Conservation (phyloP, 108 stramenopile species). For the Conticribra weissflogii region DNA sequence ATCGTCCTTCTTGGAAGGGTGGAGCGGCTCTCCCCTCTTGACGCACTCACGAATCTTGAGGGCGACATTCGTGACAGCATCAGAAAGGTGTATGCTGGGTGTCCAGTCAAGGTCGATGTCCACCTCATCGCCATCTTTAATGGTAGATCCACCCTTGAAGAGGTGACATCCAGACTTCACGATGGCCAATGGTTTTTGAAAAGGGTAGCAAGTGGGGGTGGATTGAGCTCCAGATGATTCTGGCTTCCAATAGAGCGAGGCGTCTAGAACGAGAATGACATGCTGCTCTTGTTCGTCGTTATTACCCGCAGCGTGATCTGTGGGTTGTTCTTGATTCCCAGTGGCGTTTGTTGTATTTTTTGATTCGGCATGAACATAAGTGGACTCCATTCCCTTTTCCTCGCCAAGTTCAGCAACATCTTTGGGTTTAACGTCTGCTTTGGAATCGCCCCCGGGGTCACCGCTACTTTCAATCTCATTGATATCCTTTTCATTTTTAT, state of each 20-base stretch:
- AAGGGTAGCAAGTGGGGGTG: conserved; percentile 69
- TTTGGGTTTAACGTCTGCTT: too few relatives aligned
- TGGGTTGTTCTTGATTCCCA: not conserved
- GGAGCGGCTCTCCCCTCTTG: conserved; percentile 72
- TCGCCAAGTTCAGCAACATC: not conserved
- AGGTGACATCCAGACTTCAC: conserved; percentile 59
- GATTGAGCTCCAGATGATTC: conserved; percentile 47
- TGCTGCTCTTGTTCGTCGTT: conserved; percentile 12
- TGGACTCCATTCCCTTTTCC: not conserved
- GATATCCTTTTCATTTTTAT: not conserved
- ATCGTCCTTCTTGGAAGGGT: conserved; percentile 42
- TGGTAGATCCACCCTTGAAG: conserved; percentile 70
- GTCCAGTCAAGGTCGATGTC: conserved; percentile 90
- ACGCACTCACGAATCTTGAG: conserved; percentile 85
- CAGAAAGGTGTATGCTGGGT: conserved; percentile 80
- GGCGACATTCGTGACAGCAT: conserved; percentile 83
- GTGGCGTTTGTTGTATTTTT: not conserved
- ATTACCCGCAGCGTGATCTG: not conserved
- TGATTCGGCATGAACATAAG: not conserved
- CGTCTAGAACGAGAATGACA: conserved; percentile 69
- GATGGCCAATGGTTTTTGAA: conserved; percentile 72
- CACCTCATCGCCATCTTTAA: conserved; percentile 66
- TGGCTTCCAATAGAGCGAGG: conserved; percentile 61
- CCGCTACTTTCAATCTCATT: not conserved
- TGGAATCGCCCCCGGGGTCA: too few relatives aligned